Base-by-base conservation (phyloP, 306 rosid species). In the Macrotyloma uniflorum region DNA sequence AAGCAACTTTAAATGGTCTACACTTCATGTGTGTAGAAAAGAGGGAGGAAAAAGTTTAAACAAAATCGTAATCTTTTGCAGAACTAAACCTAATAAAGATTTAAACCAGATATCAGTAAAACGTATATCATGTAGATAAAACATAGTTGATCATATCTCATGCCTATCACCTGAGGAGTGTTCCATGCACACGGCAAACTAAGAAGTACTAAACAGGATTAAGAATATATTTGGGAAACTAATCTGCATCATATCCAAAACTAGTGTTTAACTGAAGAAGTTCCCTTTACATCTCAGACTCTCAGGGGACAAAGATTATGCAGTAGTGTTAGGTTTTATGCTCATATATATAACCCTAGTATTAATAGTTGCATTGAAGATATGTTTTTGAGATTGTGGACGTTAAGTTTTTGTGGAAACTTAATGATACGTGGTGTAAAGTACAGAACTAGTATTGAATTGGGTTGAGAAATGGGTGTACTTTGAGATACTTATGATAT, bases 1-100 rank as follows among this genome's bases (percentile, higher is more conserved):
- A 82, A 77, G 47, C 70, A 80, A 72, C 85, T 57, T 77, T 72
- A 74, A 58, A 33, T 62, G 73, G 22, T 72, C 33, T 81, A 19
- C 76, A 54, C 65, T 42, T 32, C 8, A 50, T 32, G 45, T 38
- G 42, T 67, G 47, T 70, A 75, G 79, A 75, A 75, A 22, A 70
- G 13, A 74, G 77, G 19, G 72, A 33, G 51, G 42, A 68, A 76
- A 65, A 55, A 45, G 7, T 11, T n/a, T 36, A 38, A 16, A 9
- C 23, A 50, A 45, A 68, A 45, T 12, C 8, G 19, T 68, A 12
- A 54, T 62, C 24, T 65, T 46, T 20, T 6, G 0, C 19, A 32
- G 66, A 59, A 28, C 66, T 28, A 28, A 59, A 59, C 40, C 22
- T 28, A 16, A 16, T 18, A 3, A 16, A 12, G 16, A 63, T 30